A percentile compares a stretch with the other conserved stretches of the same genome.
These are phyloP conservation scores for Phytophthora fragariae DNA, from an alignment of 352 stramenopile genomes.

Conservation along the genomic window DNA sequence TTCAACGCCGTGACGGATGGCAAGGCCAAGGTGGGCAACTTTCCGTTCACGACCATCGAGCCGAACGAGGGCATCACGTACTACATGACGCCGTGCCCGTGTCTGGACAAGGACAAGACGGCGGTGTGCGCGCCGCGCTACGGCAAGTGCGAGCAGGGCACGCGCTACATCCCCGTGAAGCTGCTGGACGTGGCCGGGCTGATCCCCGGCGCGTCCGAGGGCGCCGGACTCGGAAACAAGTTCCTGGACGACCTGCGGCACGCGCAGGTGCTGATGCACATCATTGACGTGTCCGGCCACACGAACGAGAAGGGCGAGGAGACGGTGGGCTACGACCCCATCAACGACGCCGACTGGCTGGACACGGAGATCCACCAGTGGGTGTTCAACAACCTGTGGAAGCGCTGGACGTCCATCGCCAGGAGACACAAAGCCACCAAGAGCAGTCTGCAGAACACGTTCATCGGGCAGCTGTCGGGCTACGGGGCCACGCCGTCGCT, in stretches of 20 bases:
- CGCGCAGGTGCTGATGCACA: constrained; percentile 91
- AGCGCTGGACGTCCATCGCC: constrained; percentile 82
- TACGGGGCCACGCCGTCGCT: constrained; percentile 83
- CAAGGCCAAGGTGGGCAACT: constrained; percentile 90
- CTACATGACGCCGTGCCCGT: constrained; percentile 88
- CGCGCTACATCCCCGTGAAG: constrained; percentile 85
- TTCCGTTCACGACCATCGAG: constrained; percentile 92
- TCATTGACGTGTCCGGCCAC: constrained; percentile 89
- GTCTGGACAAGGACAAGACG: constrained; percentile 65
- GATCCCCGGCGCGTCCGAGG: constrained; percentile 88
- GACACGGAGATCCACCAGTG: constrained; percentile 88
- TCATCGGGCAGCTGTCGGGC: constrained; percentile 79
- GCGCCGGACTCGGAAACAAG: constrained; percentile 98
- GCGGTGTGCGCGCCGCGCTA: constrained; percentile 75
- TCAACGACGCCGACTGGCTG: constrained; percentile 91
- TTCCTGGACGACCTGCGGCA: constrained; percentile 95
- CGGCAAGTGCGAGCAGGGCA: constrained; percentile 78
- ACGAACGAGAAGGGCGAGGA: constrained; percentile 93
- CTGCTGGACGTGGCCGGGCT: constrained; percentile 85
- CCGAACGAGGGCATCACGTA: constrained; percentile 91
- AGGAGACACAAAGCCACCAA: constrained; percentile 80
- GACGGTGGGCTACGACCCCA: constrained; percentile 88
- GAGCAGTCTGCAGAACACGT: constrained; percentile 69
- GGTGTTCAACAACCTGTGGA: constrained; percentile 92
- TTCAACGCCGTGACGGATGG: constrained; percentile 92